A percentile compares a stretch with the other conserved stretches of the same genome.
These are phyloP conservation scores for Dictyostelium intermedium DNA, from an alignment of 78 protist species.

Conservation along the genomic window DNA sequence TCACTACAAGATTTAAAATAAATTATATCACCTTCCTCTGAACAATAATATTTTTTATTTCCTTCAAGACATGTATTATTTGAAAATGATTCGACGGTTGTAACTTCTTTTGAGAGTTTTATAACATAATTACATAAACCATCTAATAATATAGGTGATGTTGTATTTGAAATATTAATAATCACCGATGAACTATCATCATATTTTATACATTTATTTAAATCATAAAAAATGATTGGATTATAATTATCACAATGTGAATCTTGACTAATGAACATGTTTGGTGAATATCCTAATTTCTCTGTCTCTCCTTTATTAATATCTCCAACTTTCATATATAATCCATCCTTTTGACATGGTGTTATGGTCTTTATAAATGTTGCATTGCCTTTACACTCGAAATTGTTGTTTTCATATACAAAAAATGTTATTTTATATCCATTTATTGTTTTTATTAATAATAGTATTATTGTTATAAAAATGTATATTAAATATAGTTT, in stretches of 20 bases:
- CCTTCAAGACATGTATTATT: background rate
- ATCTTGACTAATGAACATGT: background rate
- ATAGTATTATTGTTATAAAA: background rate
- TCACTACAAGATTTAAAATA: background rate
- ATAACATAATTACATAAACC: background rate
- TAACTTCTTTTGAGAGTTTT: background rate
- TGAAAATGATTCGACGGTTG: background rate
- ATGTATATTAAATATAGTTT: background rate
- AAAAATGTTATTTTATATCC: background rate
- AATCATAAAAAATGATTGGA: background rate
- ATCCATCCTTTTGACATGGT: background rate
- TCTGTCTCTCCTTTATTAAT: background rate
- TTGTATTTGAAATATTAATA: background rate
- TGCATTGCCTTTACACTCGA: background rate
- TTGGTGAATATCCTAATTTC: background rate
- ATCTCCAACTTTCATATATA: background rate
- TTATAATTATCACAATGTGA: background rate
- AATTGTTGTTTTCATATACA: background rate
- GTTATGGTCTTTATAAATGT: background rate
- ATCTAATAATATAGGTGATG: background rate
- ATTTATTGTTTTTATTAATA: background rate
- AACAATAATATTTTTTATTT: background rate
- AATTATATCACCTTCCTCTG: background rate
- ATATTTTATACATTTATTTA: background rate
- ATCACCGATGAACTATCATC: background rate